A percentile compares a stretch with the other conserved stretches of the same genome.
Evolutionary conservation across 345 rosid genomes (phyloP).

Genomic region (Syzygium aromaticum): DNA sequence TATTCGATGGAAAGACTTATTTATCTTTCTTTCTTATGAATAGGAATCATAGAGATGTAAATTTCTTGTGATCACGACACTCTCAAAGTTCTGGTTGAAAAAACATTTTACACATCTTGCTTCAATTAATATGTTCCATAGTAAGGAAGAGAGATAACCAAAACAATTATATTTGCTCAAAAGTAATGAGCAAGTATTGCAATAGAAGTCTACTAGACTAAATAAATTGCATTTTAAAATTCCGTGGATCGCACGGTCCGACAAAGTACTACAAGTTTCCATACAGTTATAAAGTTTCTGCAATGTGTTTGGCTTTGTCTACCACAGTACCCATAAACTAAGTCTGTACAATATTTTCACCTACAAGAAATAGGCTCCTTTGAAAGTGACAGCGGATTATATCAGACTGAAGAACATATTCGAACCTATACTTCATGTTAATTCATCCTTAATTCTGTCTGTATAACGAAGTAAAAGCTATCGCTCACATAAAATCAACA

Average conservation of each 20-base stretch:
- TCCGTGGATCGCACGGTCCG: not conserved
- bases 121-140: not conserved
- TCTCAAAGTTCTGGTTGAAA: not conserved
- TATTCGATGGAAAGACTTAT: not conserved
- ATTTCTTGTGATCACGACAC: not conserved
- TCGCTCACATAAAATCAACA: not conserved
- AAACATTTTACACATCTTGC: not conserved
- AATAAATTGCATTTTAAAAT: not conserved
- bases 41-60: not conserved
- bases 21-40: not conserved
- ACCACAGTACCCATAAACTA: not conserved
- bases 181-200: not conserved
- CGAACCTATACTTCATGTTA: not conserved
- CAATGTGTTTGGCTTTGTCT: not conserved
- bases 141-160: not conserved
- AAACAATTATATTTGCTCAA: not conserved
- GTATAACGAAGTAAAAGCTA: not conserved
- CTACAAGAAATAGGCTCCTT: not conserved
- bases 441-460: not conserved
- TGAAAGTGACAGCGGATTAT: not conserved
- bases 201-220: not conserved
- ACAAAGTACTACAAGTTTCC: not conserved
- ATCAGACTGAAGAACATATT: not conserved
- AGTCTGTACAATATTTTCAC: not conserved
- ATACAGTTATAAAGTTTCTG: not conserved